These are phyloP conservation scores for Calonectria hongkongensis DNA, from an alignment of 2,329 filamentous ascomycete genomes.

Conservation along the genomic window DNA sequence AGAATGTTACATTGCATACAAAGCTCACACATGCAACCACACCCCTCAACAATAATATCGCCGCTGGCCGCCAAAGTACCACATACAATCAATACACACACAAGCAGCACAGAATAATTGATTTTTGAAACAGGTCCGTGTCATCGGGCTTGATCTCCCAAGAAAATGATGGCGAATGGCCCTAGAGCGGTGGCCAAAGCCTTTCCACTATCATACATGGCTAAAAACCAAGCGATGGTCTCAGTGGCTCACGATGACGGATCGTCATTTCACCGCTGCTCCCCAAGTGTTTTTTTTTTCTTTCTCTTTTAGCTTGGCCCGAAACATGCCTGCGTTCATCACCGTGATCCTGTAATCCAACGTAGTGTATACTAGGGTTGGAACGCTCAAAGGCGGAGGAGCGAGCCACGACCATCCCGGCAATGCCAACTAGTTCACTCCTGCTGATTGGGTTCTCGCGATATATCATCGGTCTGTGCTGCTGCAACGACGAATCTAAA, in stretches of 20 bases:
- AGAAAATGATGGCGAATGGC: neutral
- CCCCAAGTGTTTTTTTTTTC: neutral
- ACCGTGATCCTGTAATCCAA: neutral
- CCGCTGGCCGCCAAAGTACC: neutral
- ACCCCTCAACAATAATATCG: neutral
- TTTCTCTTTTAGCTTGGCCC: neutral
- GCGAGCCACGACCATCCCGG: neutral
- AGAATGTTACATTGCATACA: neutral
- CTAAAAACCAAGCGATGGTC: conserved; percentile 6
- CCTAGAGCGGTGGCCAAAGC: neutral
- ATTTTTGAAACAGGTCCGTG: too few species aligned
- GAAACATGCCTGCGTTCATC: neutral
- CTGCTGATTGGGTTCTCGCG: conserved; percentile 7
- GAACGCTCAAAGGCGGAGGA: neutral
- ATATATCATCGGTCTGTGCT: conserved; percentile 12
- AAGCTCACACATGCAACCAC: conserved; percentile 2
- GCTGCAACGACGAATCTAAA: conserved; percentile 18
- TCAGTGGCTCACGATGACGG: neutral
- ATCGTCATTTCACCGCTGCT: neutral
- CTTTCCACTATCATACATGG: neutral
- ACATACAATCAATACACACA: neutral
- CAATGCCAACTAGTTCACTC: neutral
- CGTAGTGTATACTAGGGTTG: neutral
- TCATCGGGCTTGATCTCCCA: neutral
- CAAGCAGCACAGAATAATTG: neutral